These are phyloP conservation scores for Aspergillus pseudoviridinutans DNA, from an alignment of 2,329 filamentous ascomycete species.

Conservation along the genomic window DNA sequence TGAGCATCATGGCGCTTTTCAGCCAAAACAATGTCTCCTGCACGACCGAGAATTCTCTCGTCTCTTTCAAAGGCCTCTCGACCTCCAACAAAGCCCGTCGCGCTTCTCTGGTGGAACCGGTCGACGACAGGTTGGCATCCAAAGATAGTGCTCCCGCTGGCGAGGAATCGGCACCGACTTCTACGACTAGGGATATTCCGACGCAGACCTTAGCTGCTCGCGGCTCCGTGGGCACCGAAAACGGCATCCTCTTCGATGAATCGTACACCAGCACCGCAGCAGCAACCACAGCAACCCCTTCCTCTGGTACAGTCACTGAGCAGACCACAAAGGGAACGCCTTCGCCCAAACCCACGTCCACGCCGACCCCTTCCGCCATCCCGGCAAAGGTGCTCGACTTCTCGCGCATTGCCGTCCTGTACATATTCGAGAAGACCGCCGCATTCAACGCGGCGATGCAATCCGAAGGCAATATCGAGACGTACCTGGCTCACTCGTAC, in stretches of 20 bases:
- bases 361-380: conserved; percentile 10
- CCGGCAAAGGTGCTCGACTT: conserved; percentile 28
- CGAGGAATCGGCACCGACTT: conserved; percentile 6
- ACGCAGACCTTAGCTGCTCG: conserved; percentile 20
- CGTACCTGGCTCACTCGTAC: conserved; percentile 27
- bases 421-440: conserved; percentile 34
- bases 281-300: conserved; percentile 13
- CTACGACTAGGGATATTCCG: conserved; percentile 5
- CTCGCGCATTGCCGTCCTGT: conserved; percentile 40
- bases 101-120: background rate
- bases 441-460: conserved; percentile 26
- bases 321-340: background rate
- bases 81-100: conserved; percentile 26
- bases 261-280: conserved; percentile 11
- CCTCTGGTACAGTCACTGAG: background rate
- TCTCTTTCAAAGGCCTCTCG: conserved; percentile 67
- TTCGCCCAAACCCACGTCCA: conserved; percentile 1
- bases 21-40: conserved; percentile 74
- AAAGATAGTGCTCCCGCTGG: background rate
- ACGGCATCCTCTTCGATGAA: conserved; percentile 37
- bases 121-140: background rate
- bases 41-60: conserved; percentile 77
- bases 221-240: conserved; percentile 26
- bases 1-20: conserved; percentile 69
- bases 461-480: conserved; percentile 27